phyloP scores from a whole-genome alignment of 805 yeast species.

The Starmerella asiatica region DNA sequence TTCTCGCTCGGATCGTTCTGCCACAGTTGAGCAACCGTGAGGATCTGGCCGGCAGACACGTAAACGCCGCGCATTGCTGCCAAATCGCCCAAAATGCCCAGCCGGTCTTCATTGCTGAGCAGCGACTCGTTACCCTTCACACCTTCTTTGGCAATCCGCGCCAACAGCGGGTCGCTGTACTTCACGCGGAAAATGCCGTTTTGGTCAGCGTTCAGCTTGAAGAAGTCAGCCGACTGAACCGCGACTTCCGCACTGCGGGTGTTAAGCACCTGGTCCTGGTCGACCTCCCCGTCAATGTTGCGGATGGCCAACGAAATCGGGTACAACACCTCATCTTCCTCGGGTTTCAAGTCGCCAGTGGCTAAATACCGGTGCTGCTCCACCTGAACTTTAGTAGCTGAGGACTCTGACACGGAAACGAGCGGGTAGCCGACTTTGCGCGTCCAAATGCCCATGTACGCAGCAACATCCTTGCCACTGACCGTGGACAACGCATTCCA shows the following conservation, averaged over 20 bases:
- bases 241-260: constrained; percentile 36
- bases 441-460: constrained; percentile 60
- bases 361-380: constrained; percentile 49
- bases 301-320: constrained; percentile 47
- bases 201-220: constrained; percentile 48
- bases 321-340: constrained; percentile 41
- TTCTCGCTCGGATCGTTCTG: constrained; percentile 34
- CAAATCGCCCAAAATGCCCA: constrained; percentile 52
- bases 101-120: constrained; percentile 46
- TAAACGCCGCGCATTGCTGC: constrained; percentile 40
- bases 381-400: constrained; percentile 24
- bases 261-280: constrained; percentile 38
- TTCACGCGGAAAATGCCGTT: constrained; percentile 49
- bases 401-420: constrained; percentile 36
- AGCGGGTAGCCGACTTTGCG: constrained; percentile 62
- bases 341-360: constrained; percentile 46
- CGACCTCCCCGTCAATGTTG: constrained; percentile 46
- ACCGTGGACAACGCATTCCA: constrained; percentile 56
- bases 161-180: constrained; percentile 39
- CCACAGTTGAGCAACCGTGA: constrained; percentile 41
- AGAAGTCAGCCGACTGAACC: constrained; percentile 34
- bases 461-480: constrained; percentile 45
- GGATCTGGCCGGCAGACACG: constrained; percentile 34
- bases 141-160: constrained; percentile 41
- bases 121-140: constrained; percentile 34